Evolutionary conservation across 352 stramenopile species (phyloP).

Genomic region (Globisporangium orthogonon): DNA sequence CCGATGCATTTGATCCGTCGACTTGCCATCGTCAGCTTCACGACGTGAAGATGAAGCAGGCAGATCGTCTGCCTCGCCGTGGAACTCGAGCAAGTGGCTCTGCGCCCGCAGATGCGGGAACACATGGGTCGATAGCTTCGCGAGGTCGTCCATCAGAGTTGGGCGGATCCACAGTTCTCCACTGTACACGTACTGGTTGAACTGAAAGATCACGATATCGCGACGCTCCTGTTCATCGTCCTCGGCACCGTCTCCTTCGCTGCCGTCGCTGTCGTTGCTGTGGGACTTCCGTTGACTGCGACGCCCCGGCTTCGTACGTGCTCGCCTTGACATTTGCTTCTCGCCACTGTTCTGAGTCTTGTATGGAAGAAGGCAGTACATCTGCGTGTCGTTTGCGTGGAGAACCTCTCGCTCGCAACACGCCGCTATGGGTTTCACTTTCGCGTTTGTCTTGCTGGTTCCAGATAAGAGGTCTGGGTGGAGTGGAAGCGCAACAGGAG

Average conservation of each 20-base stretch:
- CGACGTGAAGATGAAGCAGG: conserved; percentile 1
- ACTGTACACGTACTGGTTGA: conserved; percentile 58
- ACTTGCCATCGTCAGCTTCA: not conserved
- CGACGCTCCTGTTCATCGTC: conserved; percentile 19
- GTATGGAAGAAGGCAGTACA: conserved; percentile 38
- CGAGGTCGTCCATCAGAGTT: conserved; percentile 32
- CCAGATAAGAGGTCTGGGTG: not conserved
- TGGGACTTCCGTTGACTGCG: not conserved
- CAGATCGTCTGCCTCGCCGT: conserved; percentile 25
- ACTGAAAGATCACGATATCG: conserved; percentile 51
- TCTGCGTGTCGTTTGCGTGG: conserved; percentile 49
- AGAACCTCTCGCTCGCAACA: conserved; percentile 10
- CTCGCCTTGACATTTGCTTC: conserved; percentile 3
- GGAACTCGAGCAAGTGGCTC: conserved; percentile 31
- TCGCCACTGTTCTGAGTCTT: not conserved
- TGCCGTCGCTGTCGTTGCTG: not conserved
- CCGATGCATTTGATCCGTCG: conserved; percentile 4
- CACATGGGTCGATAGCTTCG: conserved; percentile 22
- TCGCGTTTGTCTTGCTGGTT: conserved; percentile 4
- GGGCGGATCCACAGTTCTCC: conserved; percentile 22
- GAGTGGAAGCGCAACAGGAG: not conserved
- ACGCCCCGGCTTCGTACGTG: not conserved
- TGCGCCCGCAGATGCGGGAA: conserved; percentile 43
- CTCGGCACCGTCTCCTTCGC: conserved; percentile 2
- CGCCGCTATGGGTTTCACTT: conserved; percentile 13